Base-by-base conservation (phyloP, 164 flowering plant species). In the Amborella trichopoda region DNA sequence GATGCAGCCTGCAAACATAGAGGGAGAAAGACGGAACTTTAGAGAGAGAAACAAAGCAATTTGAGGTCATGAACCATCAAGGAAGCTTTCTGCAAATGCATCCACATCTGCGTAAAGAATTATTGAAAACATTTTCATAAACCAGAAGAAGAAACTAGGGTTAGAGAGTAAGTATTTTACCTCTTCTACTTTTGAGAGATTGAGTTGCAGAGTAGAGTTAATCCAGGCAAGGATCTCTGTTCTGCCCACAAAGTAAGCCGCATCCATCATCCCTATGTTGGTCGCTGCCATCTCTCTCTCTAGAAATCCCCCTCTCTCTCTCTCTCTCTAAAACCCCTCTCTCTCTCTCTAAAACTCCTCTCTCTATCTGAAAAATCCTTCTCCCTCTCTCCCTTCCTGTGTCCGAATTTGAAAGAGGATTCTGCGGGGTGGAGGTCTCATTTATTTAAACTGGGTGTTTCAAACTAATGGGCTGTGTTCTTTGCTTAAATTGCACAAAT, bases 151-250 rank as follows among this genome's bases (percentile, higher is more conserved):
- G n/a, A n/a, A n/a, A n/a, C 11, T 33, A 36, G 20, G 22, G 41
- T 28, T 32, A 41, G 50, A 36, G 40, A 23, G 54, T 13, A n/a
- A 37, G 20, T 23, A 16, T 6, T 16, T 1, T 24, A 88, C 96
- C 87, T 93, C 99, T 73, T 93, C 99, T 48, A 93, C 91, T 76
- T 93, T 93, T 56, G 95, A 77, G 50, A 93, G 77, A 60, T 64
- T 77, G 71, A 93, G 96, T 12, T 82, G 94, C 33, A 88, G 99
- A 26, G 95, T 81, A 25, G 91, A 74, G 66, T 93, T 93, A 61
- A 93, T 88, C 99, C 99, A 93, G 1, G 93, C 55, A 16, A 93
- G 76, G 56, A 93, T 88, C 72, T 93, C 99, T 5, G 89, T 67
- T 69, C 99, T 61, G 0, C 99, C 99, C 3, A 93, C 96, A 68